A percentile compares a stretch with the other conserved stretches of the same genome.
Evolutionary conservation across 108 stramenopile species (phyloP).

Genomic region (Hondaea fermentalgiana): DNA sequence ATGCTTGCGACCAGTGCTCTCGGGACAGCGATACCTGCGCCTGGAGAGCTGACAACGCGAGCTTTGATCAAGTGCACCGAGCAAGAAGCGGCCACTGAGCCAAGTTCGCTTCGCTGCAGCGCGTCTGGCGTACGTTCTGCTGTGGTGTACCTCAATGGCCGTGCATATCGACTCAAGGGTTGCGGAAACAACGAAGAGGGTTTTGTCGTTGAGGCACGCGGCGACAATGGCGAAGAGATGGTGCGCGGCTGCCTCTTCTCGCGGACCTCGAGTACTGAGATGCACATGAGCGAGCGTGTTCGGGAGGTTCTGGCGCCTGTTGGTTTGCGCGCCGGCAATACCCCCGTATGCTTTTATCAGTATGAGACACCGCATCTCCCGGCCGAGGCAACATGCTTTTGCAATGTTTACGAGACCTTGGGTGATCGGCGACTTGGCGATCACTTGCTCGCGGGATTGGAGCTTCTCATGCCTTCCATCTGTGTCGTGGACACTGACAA

Average conservation of each 20-base stretch:
- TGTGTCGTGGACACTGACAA: not conserved
- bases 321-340: not conserved
- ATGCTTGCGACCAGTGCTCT: not conserved
- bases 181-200: not conserved
- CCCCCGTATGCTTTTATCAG: not conserved
- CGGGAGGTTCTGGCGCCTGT: not conserved
- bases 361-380: not conserved
- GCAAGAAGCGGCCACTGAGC: not conserved
- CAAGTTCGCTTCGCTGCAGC: not conserved
- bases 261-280: not conserved
- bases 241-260: not conserved
- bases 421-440: not conserved
- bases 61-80: not conserved
- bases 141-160: not conserved
- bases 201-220: not conserved
- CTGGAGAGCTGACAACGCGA: not conserved
- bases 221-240: not conserved
- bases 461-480: not conserved
- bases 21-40: not conserved
- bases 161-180: not conserved
- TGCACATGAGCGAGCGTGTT: not conserved
- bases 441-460: not conserved
- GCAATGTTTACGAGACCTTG: conserved; percentile 2
- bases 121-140: not conserved
- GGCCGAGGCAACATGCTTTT: not conserved